These are phyloP conservation scores for Cryptococcus hybrid DNA, from an alignment of 1,284 basidiomycete species.

Conservation along the genomic window DNA sequence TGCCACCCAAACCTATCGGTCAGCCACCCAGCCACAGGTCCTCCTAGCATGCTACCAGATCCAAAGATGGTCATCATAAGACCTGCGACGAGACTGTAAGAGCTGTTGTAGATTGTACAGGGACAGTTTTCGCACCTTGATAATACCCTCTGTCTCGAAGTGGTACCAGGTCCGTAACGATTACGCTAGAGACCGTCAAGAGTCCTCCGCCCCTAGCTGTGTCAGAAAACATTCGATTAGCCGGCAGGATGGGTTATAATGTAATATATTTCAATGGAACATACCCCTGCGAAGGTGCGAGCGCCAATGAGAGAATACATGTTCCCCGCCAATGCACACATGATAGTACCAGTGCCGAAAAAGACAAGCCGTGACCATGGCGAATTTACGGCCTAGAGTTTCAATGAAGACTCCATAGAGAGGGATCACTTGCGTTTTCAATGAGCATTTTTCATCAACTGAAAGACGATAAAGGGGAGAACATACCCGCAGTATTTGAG, in stretches of 20 bases:
- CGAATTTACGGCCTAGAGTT: conserved; percentile 41
- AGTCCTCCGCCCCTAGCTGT: conserved; percentile 49
- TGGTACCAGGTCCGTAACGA: conserved; percentile 48
- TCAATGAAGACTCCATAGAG: conserved; percentile 50
- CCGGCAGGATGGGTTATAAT: no score
- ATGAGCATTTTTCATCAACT: not conserved
- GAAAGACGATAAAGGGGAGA: not conserved
- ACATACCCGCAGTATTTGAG: conserved; percentile 41
- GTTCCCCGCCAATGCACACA: conserved; percentile 36
- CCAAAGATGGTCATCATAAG: conserved; percentile 51
- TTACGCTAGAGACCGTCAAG: conserved; percentile 46
- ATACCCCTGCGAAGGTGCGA: conserved; percentile 36
- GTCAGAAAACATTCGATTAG: no score
- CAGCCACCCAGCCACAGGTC: conserved; percentile 44
- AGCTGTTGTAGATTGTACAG: not conserved
- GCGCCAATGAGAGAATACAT: conserved; percentile 45
- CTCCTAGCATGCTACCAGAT: conserved; percentile 42
- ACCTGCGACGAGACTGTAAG: conserved; percentile 12
- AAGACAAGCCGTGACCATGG: conserved; percentile 40
- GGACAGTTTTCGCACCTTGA: conserved; percentile 35
- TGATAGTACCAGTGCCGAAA: conserved; percentile 41
- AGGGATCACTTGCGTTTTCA: conserved; percentile 27
- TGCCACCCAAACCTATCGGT: conserved; percentile 45
- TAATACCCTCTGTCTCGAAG: conserved; percentile 48
- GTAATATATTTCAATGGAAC: no score